Conservation (phyloP, 108 stramenopile genomes). For the Cylindrotheca fusiformis region DNA sequence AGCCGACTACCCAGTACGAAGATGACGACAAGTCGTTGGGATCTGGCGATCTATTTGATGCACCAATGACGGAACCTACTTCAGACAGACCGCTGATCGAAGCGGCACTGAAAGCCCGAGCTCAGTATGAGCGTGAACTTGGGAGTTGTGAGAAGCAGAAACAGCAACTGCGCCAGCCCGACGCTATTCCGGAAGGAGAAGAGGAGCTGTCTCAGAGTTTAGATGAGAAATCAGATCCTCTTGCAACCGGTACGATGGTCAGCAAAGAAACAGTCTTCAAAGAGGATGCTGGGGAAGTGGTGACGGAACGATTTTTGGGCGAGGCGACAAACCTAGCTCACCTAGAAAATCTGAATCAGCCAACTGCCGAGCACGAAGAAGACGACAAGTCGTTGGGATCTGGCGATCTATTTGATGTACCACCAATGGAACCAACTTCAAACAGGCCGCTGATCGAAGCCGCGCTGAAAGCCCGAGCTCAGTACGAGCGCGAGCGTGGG, state of each 20-base stretch:
- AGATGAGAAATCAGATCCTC: too few species aligned
- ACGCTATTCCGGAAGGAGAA: not conserved
- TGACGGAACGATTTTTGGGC: too few species aligned
- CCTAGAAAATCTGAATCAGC: constrained; percentile 8
- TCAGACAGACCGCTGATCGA: constrained; percentile 9
- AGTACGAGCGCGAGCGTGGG: constrained; percentile 1
- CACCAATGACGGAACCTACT: not conserved
- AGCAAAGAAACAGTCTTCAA: not conserved
- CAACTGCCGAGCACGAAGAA: not conserved
- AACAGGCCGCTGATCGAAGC: constrained; percentile 14
- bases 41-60: constrained; percentile 1
- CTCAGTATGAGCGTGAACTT: constrained; percentile 1
- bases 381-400: constrained; percentile 11
- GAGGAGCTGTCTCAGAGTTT: not conserved
- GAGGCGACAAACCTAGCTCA: too few species aligned
- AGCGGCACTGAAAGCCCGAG: constrained; percentile 18
- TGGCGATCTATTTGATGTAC: constrained; percentile 12
- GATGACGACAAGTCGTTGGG: constrained; percentile 8
- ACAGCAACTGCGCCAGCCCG: constrained; percentile 8
- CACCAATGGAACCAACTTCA: not conserved
- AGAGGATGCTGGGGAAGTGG: too few species aligned
- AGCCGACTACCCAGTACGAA: not conserved
- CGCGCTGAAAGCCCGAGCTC: constrained; percentile 19
- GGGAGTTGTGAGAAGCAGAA: not conserved
- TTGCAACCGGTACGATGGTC: too few species aligned